Evolutionary conservation across 345 rosid species (phyloP).

Genomic region (Arabidopsis arenosa): DNA sequence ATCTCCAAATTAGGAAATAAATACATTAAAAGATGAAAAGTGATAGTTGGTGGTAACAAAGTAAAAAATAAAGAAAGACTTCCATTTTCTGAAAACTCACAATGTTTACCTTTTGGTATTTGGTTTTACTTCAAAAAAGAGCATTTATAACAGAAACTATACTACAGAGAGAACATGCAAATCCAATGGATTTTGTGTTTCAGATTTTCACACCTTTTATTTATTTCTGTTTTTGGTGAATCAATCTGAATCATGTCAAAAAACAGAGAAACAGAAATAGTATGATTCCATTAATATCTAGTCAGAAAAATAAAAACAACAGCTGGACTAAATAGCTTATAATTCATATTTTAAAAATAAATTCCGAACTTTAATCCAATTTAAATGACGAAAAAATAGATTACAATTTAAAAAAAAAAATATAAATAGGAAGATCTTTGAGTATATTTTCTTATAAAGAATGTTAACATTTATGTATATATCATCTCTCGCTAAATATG

Average conservation of each 20-base stretch:
- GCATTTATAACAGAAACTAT: conserved; percentile 18
- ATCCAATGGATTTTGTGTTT: conserved; percentile 11
- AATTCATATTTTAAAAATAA: not conserved
- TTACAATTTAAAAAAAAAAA: not conserved
- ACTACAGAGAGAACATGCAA: conserved; percentile 11
- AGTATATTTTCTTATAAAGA: not conserved
- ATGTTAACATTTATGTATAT: conserved; percentile 7
- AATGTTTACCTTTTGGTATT: conserved; percentile 11
- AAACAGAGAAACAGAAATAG: conserved; percentile 14
- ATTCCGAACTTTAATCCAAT: not conserved
- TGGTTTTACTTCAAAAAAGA: not conserved
- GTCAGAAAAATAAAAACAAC: not conserved
- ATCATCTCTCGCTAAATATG: not conserved
- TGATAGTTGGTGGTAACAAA: not conserved
- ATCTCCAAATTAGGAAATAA: conserved; percentile 20
- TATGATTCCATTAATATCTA: conserved; percentile 12
- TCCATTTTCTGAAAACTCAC: conserved; percentile 32
- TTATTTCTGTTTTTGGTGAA: conserved; percentile 10
- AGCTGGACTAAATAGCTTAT: not conserved
- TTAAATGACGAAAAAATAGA: not conserved
- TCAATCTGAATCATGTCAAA: conserved; percentile 21
- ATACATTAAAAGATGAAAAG: not conserved
- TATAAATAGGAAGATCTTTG: not conserved
- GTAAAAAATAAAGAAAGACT: not conserved
- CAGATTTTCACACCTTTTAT: not conserved